Conservation (phyloP, 768 basidiomycete genomes). For the Amanita thiersii region DNA sequence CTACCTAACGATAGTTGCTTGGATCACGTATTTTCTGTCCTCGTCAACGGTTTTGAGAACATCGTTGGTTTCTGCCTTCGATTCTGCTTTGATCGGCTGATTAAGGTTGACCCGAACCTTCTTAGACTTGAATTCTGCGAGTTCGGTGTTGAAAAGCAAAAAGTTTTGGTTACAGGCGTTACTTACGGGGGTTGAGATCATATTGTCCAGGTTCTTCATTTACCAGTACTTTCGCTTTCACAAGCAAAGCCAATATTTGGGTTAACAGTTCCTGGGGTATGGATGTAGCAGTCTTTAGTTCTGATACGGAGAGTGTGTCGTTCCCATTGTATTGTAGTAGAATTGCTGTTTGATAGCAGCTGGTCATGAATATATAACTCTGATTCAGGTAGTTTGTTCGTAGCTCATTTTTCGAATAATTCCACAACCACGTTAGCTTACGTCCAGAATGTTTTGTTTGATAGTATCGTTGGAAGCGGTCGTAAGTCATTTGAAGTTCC, state of each 20-base stretch:
- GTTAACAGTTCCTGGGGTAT: slow-evolving; percentile 74
- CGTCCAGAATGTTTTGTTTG: slow-evolving; percentile 90
- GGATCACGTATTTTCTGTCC: slow-evolving; percentile 93
- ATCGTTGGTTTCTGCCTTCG: slow-evolving; percentile 82
- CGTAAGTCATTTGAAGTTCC: slow-evolving; percentile 82
- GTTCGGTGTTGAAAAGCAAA: slow-evolving; percentile 28
- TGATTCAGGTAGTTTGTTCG: slow-evolving; percentile 88
- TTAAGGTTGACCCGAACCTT: slow-evolving; percentile 91
- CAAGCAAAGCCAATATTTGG: slow-evolving; percentile 63
- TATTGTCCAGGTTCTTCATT: slow-evolving; percentile 86
- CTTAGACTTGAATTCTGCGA: slow-evolving; percentile 80
- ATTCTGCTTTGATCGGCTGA: slow-evolving; percentile 88
- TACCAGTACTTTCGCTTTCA: slow-evolving; percentile 84
- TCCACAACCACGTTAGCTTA: slow-evolving; percentile 98
- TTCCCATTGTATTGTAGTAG: slow-evolving; percentile 89
- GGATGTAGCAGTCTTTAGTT: slow-evolving; percentile 70
- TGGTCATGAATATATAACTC: slow-evolving; percentile 95
- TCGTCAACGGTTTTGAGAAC: slow-evolving; percentile 94
- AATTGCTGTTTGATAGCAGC: slow-evolving; percentile 93
- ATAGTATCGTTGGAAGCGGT: slow-evolving; percentile 90
- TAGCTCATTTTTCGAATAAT: slow-evolving; percentile 94
- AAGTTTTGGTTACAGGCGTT: neutral
- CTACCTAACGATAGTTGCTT: slow-evolving; percentile 85
- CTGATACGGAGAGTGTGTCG: slow-evolving; percentile 77
- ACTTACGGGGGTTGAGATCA: slow-evolving; percentile 77